These are phyloP conservation scores for Debaryomycetaceae sp. DNA, from an alignment of 1,139 yeast genomes.

Conservation along the genomic window DNA sequence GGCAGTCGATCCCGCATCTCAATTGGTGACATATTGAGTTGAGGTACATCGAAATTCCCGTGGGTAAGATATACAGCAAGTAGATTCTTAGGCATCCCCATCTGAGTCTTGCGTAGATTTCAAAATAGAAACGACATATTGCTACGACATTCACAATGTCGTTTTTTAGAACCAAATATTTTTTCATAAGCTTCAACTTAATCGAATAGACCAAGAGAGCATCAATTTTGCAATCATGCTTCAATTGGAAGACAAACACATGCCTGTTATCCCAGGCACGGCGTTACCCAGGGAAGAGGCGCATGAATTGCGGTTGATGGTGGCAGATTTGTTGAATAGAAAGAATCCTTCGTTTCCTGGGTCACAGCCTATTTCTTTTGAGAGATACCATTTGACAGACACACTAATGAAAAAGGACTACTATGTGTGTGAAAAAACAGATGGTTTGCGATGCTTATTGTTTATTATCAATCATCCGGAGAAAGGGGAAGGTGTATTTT, in stretches of 20 bases:
- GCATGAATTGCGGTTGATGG: slow-evolving; percentile 62
- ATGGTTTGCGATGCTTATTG: slow-evolving; percentile 81
- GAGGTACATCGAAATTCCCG: neutral
- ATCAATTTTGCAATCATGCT: slow-evolving; percentile 19
- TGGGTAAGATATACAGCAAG: too few species aligned
- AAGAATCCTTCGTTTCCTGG: slow-evolving; percentile 67
- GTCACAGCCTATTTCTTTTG: slow-evolving; percentile 92
- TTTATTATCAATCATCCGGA: slow-evolving; percentile 66
- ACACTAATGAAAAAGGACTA: slow-evolving; percentile 59
- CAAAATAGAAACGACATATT: neutral
- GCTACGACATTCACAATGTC: neutral
- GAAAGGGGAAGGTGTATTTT: slow-evolving; percentile 70
- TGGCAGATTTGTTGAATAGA: slow-evolving; percentile 63
- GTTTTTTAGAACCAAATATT: neutral
- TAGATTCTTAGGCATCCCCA: too few species aligned
- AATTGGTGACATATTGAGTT: slow-evolving; percentile 23
- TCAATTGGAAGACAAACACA: slow-evolving; percentile 51
- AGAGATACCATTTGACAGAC: slow-evolving; percentile 64
- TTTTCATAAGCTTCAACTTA: neutral
- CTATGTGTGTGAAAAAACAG: slow-evolving; percentile 93
- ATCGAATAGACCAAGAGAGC: too few species aligned
- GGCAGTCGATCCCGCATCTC: slow-evolving; percentile 18
- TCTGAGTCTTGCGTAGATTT: too few species aligned
- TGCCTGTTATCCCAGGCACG: slow-evolving; percentile 84
- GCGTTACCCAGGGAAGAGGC: slow-evolving; percentile 70